Evolutionary conservation across 176 grass and related monocot genomes (phyloP).

Genomic region (Cenchrus fungigraminus): DNA sequence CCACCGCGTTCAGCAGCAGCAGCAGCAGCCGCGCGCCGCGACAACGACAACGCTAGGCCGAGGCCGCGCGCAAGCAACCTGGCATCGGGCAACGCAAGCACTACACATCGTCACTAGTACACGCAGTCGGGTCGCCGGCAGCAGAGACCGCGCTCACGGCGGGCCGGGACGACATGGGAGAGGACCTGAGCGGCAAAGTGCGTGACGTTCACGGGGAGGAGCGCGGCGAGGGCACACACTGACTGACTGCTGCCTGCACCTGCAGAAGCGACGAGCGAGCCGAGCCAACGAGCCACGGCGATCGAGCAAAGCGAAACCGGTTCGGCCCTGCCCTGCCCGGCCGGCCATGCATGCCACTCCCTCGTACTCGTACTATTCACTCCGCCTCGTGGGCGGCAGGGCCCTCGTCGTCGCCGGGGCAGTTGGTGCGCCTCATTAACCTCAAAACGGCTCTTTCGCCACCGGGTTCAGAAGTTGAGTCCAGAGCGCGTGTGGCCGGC

Average conservation of each 20-base stretch:
- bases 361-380: background rate
- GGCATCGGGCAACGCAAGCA: too few relatives aligned
- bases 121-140: too few relatives aligned
- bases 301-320: background rate
- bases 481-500: background rate
- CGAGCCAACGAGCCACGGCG: background rate
- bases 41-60: background rate
- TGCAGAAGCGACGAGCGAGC: background rate
- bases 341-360: too few relatives aligned
- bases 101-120: too few relatives aligned
- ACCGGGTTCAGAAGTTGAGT: background rate
- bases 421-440: constrained; percentile 21
- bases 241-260: too few relatives aligned
- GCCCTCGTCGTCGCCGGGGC: too few relatives aligned
- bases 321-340: too few relatives aligned
- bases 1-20: too few relatives aligned
- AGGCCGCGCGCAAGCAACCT: background rate
- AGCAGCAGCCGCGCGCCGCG: background rate
- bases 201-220: background rate
- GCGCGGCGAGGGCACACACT: background rate
- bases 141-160: too few relatives aligned
- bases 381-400: background rate
- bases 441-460: background rate
- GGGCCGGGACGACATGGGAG: too few relatives aligned
- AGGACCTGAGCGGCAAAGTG: background rate